Percentiles rank a stretch among this genome's conserved stretches.
Evolutionary conservation across 148 eudicot genomes (phyloP).

Genomic region (Vaccinium vitisidaea): DNA sequence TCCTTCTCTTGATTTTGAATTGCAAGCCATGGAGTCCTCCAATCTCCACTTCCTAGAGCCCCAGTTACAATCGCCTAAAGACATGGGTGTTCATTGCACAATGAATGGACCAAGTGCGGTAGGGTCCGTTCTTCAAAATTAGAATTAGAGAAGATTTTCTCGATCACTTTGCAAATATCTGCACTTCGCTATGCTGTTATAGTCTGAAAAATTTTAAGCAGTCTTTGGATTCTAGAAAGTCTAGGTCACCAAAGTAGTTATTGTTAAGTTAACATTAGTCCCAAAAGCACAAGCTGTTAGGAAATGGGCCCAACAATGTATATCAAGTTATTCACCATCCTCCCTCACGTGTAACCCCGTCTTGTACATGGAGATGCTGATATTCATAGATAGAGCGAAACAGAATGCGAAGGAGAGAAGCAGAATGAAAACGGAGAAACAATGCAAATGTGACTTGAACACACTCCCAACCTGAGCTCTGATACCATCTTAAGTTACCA

Average conservation of each 20-base stretch:
- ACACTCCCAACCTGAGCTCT: too few relatives aligned
- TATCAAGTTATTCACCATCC: too few relatives aligned
- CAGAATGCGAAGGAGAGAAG: too few relatives aligned
- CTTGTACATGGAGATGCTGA: too few relatives aligned
- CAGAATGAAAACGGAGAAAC: too few relatives aligned
- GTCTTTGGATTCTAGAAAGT: neutral
- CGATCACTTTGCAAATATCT: neutral
- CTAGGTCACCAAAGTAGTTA: neutral
- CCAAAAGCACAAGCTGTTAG: too few relatives aligned
- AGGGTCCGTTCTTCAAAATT: neutral
- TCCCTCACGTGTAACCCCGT: too few relatives aligned
- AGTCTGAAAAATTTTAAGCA: neutral
- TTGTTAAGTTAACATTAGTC: too few relatives aligned
- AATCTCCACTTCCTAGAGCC: neutral
- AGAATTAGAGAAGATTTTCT: neutral
- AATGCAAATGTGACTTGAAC: too few relatives aligned
- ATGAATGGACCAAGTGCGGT: neutral
- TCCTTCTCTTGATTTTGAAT: constrained; percentile 8
- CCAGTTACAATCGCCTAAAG: neutral
- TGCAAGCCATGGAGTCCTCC: neutral
- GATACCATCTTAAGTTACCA: too few relatives aligned
- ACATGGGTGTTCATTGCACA: neutral
- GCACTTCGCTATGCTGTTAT: neutral
- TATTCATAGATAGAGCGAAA: too few relatives aligned
- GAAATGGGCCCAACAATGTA: too few relatives aligned